phyloP scores from a whole-genome alignment of 176 grass and related monocot species.

The Tuctoria greenei region DNA sequence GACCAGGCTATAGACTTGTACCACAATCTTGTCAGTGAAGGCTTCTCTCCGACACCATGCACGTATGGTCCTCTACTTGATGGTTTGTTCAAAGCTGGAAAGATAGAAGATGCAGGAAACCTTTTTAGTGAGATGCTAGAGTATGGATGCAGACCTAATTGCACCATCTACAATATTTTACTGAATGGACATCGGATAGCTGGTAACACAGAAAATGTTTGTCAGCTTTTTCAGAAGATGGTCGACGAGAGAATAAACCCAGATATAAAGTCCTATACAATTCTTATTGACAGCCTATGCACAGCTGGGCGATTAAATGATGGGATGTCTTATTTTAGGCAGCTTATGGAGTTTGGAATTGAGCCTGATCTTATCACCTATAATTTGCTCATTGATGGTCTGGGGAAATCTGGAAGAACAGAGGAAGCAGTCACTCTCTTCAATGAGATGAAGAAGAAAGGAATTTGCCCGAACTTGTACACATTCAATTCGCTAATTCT shows the following conservation, averaged over 20 bases:
- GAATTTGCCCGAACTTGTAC: slow-evolving; percentile 73
- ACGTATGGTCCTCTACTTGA: slow-evolving; percentile 93
- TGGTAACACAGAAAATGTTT: slow-evolving; percentile 60
- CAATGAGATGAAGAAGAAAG: slow-evolving; percentile 75
- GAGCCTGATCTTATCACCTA: slow-evolving; percentile 80
- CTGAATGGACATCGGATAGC: slow-evolving; percentile 73
- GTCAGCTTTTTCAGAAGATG: slow-evolving; percentile 67
- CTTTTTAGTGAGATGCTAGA: slow-evolving; percentile 78
- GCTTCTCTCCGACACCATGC: slow-evolving; percentile 72
- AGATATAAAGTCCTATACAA: slow-evolving; percentile 87
- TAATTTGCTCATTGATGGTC: slow-evolving; percentile 85
- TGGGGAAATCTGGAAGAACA: slow-evolving; percentile 68
- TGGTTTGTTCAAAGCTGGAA: slow-evolving; percentile 74
- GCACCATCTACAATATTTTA: slow-evolving; percentile 89
- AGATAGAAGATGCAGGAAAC: slow-evolving; percentile 65
- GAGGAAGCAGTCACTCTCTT: slow-evolving; percentile 66
- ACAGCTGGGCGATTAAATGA: slow-evolving; percentile 59
- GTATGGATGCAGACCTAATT: slow-evolving; percentile 73
- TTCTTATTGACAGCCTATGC: slow-evolving; percentile 66
- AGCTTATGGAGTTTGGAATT: slow-evolving; percentile 53
- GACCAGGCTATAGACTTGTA: slow-evolving; percentile 79
- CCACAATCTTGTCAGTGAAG: slow-evolving; percentile 57
- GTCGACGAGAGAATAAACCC: slow-evolving; percentile 72
- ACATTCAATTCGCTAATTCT: slow-evolving; percentile 94
- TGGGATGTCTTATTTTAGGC: slow-evolving; percentile 68